phyloP scores from a whole-genome alignment of 495 filamentous ascomycete species.

The Trichoderma orchidacearum region DNA sequence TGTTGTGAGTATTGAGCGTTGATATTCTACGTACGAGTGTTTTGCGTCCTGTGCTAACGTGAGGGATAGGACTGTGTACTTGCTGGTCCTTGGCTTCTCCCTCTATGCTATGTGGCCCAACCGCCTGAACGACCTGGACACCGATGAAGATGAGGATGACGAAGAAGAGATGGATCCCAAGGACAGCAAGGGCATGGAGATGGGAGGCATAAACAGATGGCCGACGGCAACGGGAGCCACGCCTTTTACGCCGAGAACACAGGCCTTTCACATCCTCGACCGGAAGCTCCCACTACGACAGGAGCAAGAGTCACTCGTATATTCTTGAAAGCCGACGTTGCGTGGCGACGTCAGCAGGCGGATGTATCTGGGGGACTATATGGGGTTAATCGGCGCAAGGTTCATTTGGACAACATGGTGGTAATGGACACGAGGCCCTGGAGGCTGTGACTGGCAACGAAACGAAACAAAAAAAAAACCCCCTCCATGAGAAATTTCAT shows the following conservation, averaged over 20 bases:
- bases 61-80: constrained; percentile 34
- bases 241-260: constrained; percentile 39
- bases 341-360: too few species aligned
- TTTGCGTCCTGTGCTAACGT: background rate
- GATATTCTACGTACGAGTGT: background rate
- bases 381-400: background rate
- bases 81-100: constrained; percentile 39
- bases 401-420: background rate
- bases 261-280: constrained; percentile 40
- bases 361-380: background rate
- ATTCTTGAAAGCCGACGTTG: background rate
- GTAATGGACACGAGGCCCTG: background rate
- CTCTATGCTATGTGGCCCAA: constrained; percentile 52
- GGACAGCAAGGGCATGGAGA: constrained; percentile 22
- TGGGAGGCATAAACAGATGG: constrained; percentile 24
- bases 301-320: constrained; percentile 1
- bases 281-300: constrained; percentile 27
- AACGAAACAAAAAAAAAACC: background rate
- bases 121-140: constrained; percentile 16
- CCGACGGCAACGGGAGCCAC: constrained; percentile 6
- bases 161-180: constrained; percentile 15
- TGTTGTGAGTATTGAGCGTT: constrained; percentile 47
- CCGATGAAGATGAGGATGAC: constrained; percentile 23
- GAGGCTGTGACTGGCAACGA: background rate
- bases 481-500: background rate